Conservation (phyloP, 2,329 filamentous ascomycete genomes). For the Beauveria sp. region DNA sequence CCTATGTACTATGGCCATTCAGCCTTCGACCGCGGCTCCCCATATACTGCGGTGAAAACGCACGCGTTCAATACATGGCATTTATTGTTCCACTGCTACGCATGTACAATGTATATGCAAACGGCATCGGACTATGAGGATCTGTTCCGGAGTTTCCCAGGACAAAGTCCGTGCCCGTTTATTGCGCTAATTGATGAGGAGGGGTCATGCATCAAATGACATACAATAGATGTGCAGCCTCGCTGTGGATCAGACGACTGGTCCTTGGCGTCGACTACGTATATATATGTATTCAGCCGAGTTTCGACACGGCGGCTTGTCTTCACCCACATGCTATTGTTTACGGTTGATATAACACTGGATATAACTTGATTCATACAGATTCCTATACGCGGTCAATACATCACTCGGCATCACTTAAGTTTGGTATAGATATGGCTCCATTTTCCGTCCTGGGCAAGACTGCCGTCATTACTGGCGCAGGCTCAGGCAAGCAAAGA, state of each 20-base stretch:
- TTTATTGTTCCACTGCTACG: background rate
- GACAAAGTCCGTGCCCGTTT: background rate
- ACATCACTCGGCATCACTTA: no score
- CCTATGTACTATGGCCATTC: background rate
- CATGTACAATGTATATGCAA: background rate
- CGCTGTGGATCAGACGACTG: background rate
- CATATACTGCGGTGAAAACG: background rate
- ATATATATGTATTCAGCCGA: background rate
- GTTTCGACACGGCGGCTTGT: background rate
- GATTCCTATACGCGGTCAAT: no score
- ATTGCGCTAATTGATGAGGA: background rate
- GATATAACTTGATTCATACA: no score
- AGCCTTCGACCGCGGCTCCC: background rate
- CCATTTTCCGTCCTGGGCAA: constrained; percentile 20
- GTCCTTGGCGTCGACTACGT: background rate
- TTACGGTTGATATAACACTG: background rate
- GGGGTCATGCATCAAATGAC: background rate
- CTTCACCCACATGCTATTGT: background rate
- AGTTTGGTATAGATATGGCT: background rate
- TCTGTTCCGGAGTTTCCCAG: background rate
- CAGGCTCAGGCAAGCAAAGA: constrained; percentile 19
- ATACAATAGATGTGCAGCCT: background rate
- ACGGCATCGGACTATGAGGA: background rate
- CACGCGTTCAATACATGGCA: background rate
- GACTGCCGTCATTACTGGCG: constrained; percentile 23